These are phyloP conservation scores for Phytophthora parvispora DNA, from an alignment of 352 stramenopile species.

Conservation along the genomic window DNA sequence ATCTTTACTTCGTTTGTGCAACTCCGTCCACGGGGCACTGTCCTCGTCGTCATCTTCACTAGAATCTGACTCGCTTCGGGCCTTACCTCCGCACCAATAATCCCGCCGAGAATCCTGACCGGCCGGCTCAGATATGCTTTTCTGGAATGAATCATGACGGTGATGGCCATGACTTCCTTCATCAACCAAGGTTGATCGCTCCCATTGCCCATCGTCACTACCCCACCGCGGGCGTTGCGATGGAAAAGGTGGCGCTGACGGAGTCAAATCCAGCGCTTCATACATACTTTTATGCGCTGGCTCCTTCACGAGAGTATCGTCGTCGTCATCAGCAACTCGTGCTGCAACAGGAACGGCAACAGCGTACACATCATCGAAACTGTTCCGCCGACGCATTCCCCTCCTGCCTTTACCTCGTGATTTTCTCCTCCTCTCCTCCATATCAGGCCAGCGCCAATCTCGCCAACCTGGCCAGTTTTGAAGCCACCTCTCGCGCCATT, in stretches of 20 bases:
- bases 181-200: background rate
- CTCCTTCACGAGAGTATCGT: conserved; percentile 40
- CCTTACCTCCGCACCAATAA: conserved; percentile 1
- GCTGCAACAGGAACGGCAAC: conserved; percentile 32
- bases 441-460: conserved; percentile 21
- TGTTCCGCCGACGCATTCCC: conserved; percentile 52
- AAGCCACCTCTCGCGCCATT: conserved; percentile 30
- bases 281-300: conserved; percentile 56
- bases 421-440: conserved; percentile 13
- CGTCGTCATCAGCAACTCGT: conserved; percentile 6
- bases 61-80: conserved; percentile 11
- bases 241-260: conserved; percentile 52
- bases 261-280: conserved; percentile 54
- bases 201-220: conserved; percentile 20
- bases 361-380: conserved; percentile 58
- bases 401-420: conserved; percentile 9
- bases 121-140: conserved; percentile 32
- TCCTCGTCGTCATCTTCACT: conserved; percentile 14
- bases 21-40: background rate
- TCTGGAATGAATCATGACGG: conserved; percentile 18
- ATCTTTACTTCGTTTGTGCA: background rate
- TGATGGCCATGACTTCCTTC: conserved; percentile 1
- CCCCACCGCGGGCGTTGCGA: conserved; percentile 6
- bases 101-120: background rate
- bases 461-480: conserved; percentile 24